These are phyloP conservation scores for Pythium sp. DNA, from an alignment of 352 stramenopile species.

Conservation along the genomic window DNA sequence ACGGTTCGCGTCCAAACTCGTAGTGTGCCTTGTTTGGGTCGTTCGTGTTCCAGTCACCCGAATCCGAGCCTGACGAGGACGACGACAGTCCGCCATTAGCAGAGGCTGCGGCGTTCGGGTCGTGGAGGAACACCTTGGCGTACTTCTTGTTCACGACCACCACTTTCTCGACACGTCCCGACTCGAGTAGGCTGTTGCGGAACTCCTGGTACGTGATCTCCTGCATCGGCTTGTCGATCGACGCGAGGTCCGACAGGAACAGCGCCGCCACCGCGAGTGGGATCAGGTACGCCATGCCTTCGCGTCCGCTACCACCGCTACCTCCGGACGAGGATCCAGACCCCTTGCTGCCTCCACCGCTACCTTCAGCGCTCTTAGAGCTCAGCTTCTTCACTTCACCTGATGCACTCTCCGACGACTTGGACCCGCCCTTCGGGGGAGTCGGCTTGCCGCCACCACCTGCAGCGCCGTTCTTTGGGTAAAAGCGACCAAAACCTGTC, in stretches of 20 bases:
- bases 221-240: conserved; percentile 80
- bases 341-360: conserved; percentile 35
- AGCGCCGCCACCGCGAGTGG: conserved; percentile 68
- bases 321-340: conserved; percentile 13
- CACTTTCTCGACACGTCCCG: conserved; percentile 85
- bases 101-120: conserved; percentile 18
- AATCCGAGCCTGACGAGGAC: conserved; percentile 12
- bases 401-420: conserved; percentile 41
- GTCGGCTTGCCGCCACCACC: conserved; percentile 33
- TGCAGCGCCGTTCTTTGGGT: conserved; percentile 66
- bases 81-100: conserved; percentile 11
- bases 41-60: conserved; percentile 33
- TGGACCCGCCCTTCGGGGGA: conserved; percentile 50
- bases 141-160: conserved; percentile 92
- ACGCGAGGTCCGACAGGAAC: conserved; percentile 71
- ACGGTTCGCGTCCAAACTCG: conserved; percentile 23
- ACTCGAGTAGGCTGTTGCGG: conserved; percentile 81
- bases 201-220: conserved; percentile 93
- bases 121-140: conserved; percentile 84
- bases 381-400: conserved; percentile 69
- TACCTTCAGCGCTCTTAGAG: conserved; percentile 44
- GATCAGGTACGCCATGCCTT: conserved; percentile 74
- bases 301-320: conserved; percentile 34
- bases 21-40: conserved; percentile 30
- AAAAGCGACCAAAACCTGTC: conserved; percentile 77